phyloP scores from a whole-genome alignment of 805 yeast species.

The Kuraishia cidri region DNA sequence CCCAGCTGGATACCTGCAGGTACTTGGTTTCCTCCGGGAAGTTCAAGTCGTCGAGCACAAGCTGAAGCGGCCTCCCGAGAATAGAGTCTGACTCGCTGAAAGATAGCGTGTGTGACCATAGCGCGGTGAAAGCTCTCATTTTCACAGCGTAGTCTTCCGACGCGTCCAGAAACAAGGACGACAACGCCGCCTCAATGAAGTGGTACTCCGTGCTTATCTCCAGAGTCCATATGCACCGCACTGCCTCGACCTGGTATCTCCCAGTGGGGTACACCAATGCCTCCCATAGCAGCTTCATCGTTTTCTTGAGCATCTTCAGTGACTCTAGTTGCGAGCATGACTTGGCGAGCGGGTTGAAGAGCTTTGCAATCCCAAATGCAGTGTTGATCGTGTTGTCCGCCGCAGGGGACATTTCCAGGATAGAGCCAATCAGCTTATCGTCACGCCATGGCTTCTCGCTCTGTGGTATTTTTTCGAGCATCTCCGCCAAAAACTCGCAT shows the following conservation, averaged over 20 bases:
- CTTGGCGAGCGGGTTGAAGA: slow-evolving; percentile 26
- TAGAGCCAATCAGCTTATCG: slow-evolving; percentile 16
- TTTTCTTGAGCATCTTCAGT: slow-evolving; percentile 27
- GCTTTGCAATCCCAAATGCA: slow-evolving; percentile 32
- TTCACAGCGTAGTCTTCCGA: slow-evolving; percentile 25
- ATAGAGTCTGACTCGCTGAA: slow-evolving; percentile 38
- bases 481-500: slow-evolving; percentile 22
- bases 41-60: slow-evolving; percentile 57
- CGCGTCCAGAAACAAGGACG: slow-evolving; percentile 40
- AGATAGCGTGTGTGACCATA: slow-evolving; percentile 68
- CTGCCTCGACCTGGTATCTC: slow-evolving; percentile 60
- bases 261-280: slow-evolving; percentile 41
- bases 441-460: slow-evolving; percentile 20
- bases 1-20: slow-evolving; percentile 38
- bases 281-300: slow-evolving; percentile 43
- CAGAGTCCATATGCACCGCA: slow-evolving; percentile 53
- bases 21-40: slow-evolving; percentile 31
- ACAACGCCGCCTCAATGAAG: slow-evolving; percentile 66
- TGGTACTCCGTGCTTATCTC: slow-evolving; percentile 41
- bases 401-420: slow-evolving; percentile 8
- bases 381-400: slow-evolving; percentile 10
- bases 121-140: slow-evolving; percentile 45
- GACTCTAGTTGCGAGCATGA: slow-evolving; percentile 21
- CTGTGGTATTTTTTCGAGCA: slow-evolving; percentile 38
- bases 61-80: slow-evolving; percentile 53